phyloP scores from a whole-genome alignment of 148 eudicot species.

The Rhododendron griersonianum region DNA sequence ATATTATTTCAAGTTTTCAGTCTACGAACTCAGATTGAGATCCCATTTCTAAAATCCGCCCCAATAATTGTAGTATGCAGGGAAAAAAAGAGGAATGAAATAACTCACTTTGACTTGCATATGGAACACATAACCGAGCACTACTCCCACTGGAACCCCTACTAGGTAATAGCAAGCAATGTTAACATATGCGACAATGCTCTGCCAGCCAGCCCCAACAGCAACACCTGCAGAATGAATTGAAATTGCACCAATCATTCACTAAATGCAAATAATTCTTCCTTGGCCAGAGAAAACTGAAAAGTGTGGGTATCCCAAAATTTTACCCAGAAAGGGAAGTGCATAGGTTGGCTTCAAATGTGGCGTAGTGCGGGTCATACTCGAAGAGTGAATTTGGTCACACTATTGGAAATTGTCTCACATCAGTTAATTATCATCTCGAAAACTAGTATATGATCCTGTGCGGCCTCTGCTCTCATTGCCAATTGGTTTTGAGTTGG shows the following conservation, averaged over 20 bases:
- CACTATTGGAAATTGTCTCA: too few species aligned
- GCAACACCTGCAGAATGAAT: slow-evolving; percentile 31
- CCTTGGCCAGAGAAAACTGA: not conserved
- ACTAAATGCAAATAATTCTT: not conserved
- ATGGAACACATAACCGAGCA: slow-evolving; percentile 39
- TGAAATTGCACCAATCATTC: not conserved
- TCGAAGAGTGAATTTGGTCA: not conserved
- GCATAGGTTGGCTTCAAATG: not conserved
- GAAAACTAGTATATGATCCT: too few species aligned
- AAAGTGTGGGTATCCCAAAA: not conserved
- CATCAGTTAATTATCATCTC: too few species aligned
- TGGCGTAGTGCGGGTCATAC: not conserved
- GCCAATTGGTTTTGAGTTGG: too few species aligned
- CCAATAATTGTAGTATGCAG: not conserved
- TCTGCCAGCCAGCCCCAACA: slow-evolving; percentile 44
- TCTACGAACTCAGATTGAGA: not conserved
- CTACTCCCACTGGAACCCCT: slow-evolving; percentile 42
- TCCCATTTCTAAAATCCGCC: not conserved
- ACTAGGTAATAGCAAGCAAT: slow-evolving; percentile 38
- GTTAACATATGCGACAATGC: slow-evolving; percentile 43
- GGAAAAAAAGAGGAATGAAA: not conserved
- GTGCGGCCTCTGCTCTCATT: too few species aligned
- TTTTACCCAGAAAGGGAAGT: not conserved
- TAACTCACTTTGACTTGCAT: slow-evolving; percentile 32
- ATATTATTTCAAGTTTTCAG: not conserved